Conservation (phyloP, 106 monocot species). For the Vanilla planifolia region DNA sequence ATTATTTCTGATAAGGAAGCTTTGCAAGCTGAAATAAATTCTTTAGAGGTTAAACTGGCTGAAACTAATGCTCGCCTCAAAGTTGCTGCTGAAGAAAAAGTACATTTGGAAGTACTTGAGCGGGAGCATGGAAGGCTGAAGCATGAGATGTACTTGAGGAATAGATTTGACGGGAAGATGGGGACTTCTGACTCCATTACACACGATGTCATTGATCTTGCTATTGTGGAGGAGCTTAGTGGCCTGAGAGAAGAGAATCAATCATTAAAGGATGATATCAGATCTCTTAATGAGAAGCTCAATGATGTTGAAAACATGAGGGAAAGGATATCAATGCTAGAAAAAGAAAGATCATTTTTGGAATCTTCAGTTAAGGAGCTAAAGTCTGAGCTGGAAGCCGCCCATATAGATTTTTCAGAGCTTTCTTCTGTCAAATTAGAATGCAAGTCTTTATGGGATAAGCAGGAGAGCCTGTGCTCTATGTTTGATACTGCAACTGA, state of each 20-base stretch:
- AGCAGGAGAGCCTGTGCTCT: slow-evolving; percentile 47
- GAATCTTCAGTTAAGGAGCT: slow-evolving; percentile 30
- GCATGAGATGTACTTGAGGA: slow-evolving; percentile 26
- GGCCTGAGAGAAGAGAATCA: slow-evolving; percentile 45
- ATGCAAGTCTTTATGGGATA: slow-evolving; percentile 35
- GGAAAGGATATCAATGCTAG: slow-evolving; percentile 27
- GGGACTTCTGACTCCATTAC: slow-evolving; percentile 19
- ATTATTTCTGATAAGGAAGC: slow-evolving; percentile 65
- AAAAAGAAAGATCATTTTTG: slow-evolving; percentile 50
- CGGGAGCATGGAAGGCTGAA: slow-evolving; percentile 30
- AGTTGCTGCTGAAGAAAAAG: slow-evolving; percentile 45
- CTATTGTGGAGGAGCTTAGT: slow-evolving; percentile 42
- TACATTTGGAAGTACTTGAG: slow-evolving; percentile 40
- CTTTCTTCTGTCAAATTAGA: slow-evolving; percentile 34
- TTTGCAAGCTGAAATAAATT: slow-evolving; percentile 57
- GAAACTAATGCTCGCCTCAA: slow-evolving; percentile 40
- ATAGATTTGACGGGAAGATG: slow-evolving; percentile 19
- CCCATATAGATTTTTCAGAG: slow-evolving; percentile 37
- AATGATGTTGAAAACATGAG: slow-evolving; percentile 34
- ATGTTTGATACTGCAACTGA: slow-evolving; percentile 41
- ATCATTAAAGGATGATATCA: slow-evolving; percentile 41
- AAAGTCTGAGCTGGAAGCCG: slow-evolving; percentile 33
- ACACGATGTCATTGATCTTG: slow-evolving; percentile 5
- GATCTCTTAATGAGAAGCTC: slow-evolving; percentile 46
- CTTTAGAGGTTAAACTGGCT: slow-evolving; percentile 56